Percentiles rank a stretch among this genome's conserved stretches.
Conservation (phyloP, 345 rosid species). For the Rhodomyrtus tomentosa region DNA sequence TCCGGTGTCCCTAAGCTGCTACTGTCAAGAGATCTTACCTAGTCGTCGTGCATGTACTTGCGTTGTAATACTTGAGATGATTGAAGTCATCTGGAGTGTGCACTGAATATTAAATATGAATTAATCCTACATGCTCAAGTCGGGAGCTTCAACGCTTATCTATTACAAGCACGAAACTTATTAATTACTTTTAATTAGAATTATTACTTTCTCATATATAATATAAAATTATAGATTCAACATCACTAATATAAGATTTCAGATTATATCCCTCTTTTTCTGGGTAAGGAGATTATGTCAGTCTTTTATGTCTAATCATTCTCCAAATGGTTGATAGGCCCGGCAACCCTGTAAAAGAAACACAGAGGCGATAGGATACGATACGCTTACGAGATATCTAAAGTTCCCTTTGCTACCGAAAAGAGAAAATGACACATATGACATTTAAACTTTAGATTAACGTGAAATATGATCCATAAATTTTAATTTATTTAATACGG, state of each 20-base stretch:
- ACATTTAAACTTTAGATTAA: too few species aligned
- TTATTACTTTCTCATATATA: not conserved
- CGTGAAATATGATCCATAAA: too few species aligned
- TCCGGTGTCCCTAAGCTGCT: not conserved
- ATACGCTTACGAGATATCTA: too few species aligned
- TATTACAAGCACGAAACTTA: not conserved
- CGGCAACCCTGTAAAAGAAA: too few species aligned
- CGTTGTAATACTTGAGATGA: not conserved
- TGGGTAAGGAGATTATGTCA: not conserved
- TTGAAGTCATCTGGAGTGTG: not conserved
- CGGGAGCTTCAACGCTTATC: not conserved
- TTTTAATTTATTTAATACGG: too few species aligned
- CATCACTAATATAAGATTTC: not conserved
- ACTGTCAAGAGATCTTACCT: not conserved
- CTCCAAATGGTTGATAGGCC: too few species aligned
- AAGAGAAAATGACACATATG: too few species aligned
- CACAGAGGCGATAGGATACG: too few species aligned
- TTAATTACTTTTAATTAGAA: not conserved
- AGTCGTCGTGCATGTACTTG: not conserved
- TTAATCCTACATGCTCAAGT: not conserved
- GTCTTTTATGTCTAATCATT: not conserved
- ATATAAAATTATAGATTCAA: not conserved
- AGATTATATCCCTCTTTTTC: not conserved
- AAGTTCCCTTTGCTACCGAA: too few species aligned
- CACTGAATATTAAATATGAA: not conserved